Evolutionary conservation across 2,329 filamentous ascomycete species (phyloP), one percentile per base, ranked within the genome.

Genomic region (Cladosporium sp.): DNA sequence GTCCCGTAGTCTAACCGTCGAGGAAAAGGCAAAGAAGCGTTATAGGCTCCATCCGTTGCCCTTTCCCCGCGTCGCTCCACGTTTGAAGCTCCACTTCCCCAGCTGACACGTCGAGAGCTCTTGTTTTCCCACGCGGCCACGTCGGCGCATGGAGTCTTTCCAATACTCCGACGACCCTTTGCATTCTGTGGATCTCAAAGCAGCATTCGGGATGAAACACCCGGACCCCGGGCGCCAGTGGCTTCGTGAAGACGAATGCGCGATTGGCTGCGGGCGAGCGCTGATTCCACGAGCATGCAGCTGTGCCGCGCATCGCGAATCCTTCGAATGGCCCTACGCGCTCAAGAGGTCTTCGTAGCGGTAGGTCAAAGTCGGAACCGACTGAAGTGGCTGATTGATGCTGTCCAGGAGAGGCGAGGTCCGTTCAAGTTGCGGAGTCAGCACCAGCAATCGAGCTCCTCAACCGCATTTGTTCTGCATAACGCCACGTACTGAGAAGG

Each of bases 201-300:
- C 17, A 25, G 34, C 10, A 12, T 25, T 24, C 50, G 50, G 50
- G 24, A 32, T 17, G 20, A 3, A 3, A 1, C 36, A 22, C 17
- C 50, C 50, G 50, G 36, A 53, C n/a, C 36, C n/a, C 25, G 44
- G 15, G 25, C 50, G 37, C 36, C 24, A 32, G 50, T 53, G 50
- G 50, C 50, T 53, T 17, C 19, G 12, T 34, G 50, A 35, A 25
- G 37, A 24, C 17, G 8, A 25, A 17, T n/a, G 15, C 15, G 50
- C 25, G 15, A 53, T 53, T 53, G 50, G 50, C 13, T 42, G 22
- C 50, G 50, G 50, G 17, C 50, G 50, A 53, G 50, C 50, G 50
- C 50, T 42, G 50, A 42, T 53, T 37, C 3, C 10, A 24, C 10
- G 2, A 13, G 5, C 32, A 37, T 50, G 47, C 47, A 50, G 47